These are phyloP conservation scores for Suhomyces vadensis DNA, from an alignment of 805 yeast species.

Conservation along the genomic window DNA sequence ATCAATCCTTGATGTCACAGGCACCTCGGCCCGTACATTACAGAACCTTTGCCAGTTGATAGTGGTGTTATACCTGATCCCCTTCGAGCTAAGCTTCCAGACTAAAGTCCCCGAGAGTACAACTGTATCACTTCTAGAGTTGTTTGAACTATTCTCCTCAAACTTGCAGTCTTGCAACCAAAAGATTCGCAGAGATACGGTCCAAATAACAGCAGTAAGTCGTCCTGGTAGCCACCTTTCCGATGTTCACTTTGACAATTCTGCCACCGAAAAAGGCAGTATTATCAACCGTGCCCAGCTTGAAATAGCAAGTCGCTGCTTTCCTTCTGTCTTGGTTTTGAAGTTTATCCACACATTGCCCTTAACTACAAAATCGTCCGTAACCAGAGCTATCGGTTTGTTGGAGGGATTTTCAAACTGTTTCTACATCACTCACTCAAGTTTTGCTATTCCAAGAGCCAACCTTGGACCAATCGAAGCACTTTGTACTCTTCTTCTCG, in stretches of 20 bases:
- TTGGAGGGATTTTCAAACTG: neutral
- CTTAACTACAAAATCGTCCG: neutral
- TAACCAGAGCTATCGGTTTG: neutral
- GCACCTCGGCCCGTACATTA: neutral
- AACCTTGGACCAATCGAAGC: neutral
- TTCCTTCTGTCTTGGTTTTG: neutral
- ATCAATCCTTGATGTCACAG: neutral
- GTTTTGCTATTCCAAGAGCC: neutral
- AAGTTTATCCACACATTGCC: neutral
- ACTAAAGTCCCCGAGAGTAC: neutral
- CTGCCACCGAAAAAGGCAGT: no score
- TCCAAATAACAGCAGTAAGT: neutral
- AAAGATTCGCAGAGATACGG: neutral
- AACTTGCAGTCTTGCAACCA: neutral
- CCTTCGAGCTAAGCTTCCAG: neutral
- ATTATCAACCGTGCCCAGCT: neutral
- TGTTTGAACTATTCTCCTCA: neutral
- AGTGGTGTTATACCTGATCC: neutral
- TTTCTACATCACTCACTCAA: neutral
- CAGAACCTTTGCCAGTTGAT: neutral
- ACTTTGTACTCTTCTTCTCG: neutral
- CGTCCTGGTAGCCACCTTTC: no score
- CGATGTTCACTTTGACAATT: no score
- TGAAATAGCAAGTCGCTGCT: neutral
- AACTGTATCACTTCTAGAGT: neutral